Evolutionary conservation across 129 eudicot genomes (phyloP), one percentile per base, ranked within the genome.

Genomic region (Arctium lappa): DNA sequence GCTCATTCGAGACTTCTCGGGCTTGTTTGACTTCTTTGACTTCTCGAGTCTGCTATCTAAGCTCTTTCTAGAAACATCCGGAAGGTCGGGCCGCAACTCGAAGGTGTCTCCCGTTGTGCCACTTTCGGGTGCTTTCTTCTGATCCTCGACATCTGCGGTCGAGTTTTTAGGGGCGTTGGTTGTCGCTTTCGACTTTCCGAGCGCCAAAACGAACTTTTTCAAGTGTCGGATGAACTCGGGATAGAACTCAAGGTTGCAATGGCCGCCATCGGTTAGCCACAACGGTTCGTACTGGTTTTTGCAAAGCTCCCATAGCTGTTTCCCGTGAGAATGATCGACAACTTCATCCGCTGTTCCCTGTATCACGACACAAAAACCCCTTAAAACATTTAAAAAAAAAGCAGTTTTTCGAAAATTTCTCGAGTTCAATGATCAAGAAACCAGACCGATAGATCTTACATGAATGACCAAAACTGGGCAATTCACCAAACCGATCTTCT

Each of bases 11-110:
- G 95, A 92, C 85, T 93, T 93, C 77, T 91, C 97, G 9, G 97
- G 92, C 92, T 95, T 91, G 88, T 66, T 88, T 18, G 87, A 29
- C 71, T 66, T 66, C 71, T 95, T 95, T 68, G 97, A 91, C 87
- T 93, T 95, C 56, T 92, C 97, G 32, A 95, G 97, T 79, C 97
- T 91, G 82, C 99, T 93, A 85, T 93, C 97, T 89, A 93, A 95
- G 80, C 99, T 91, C 91, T 92, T 95, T 74, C 97, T 91, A 85
- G 97, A 92, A 81, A 90, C 91, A 76, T 92, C 94, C 5, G 91
- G 92, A 75, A 79, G 83, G 78, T 92, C 92, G 7, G 93, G 89
- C 4, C 36, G 88, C 83, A 88, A 71, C 62, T 91, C 91, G 73
- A 88, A 80, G 37, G 90, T 73, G 46, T 89, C 96, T 63, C 82